Percentiles rank a stretch among this genome's conserved stretches.
phyloP scores from a whole-genome alignment of 306 rosid species.

The Corylus americana region DNA sequence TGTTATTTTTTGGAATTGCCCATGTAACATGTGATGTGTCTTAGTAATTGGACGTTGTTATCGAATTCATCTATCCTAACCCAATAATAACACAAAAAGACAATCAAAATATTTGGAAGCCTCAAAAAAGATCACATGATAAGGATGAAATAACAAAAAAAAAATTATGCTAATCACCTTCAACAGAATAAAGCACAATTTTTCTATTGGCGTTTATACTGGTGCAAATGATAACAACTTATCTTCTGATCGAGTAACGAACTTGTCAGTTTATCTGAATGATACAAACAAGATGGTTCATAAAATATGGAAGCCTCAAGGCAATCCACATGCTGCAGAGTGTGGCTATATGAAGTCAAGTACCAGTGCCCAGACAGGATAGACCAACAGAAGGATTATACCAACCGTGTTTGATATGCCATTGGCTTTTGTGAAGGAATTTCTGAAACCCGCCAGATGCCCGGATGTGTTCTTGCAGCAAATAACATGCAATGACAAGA shows the following conservation, averaged over 20 bases:
- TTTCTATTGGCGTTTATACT: constrained; percentile 25
- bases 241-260: neutral
- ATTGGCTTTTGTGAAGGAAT: constrained; percentile 70
- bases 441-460: constrained; percentile 90
- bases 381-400: constrained; percentile 67
- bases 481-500: constrained; percentile 70
- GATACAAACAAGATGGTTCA: neutral
- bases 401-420: constrained; percentile 82
- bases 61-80: neutral
- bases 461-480: constrained; percentile 91
- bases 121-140: neutral
- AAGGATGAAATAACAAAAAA: neutral
- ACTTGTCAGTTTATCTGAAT: neutral
- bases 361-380: constrained; percentile 74
- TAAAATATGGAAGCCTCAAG: constrained; percentile 17
- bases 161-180: neutral
- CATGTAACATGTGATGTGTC: neutral
- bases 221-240: neutral
- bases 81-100: neutral
- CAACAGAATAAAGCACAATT: neutral
- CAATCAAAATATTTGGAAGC: neutral
- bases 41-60: neutral
- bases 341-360: constrained; percentile 40
- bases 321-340: constrained; percentile 14
- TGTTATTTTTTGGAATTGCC: neutral